Conservation (phyloP, 768 basidiomycete species). For the Calocera cornea region DNA sequence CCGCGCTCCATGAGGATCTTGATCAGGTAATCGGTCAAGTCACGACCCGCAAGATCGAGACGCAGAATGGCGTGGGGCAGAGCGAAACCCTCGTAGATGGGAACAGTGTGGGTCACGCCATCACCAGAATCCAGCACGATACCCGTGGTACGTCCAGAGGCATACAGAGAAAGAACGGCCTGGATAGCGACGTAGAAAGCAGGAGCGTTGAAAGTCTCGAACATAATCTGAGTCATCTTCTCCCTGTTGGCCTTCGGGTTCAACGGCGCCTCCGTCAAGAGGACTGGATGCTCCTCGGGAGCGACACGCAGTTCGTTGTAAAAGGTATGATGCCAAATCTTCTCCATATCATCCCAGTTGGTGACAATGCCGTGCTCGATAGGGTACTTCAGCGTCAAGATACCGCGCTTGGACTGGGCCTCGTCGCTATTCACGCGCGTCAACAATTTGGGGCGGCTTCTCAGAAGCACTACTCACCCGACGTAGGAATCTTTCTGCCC, state of each 20-base stretch:
- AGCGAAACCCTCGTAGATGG: slow-evolving; percentile 90
- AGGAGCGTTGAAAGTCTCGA: slow-evolving; percentile 62
- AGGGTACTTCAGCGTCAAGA: slow-evolving; percentile 83
- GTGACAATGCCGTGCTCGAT: slow-evolving; percentile 91
- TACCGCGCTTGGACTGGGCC: slow-evolving; percentile 89
- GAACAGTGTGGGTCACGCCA: slow-evolving; percentile 91
- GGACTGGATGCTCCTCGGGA: slow-evolving; percentile 83
- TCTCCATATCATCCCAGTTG: slow-evolving; percentile 99
- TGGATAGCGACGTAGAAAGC: slow-evolving; percentile 76
- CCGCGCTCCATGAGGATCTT: slow-evolving; percentile 84
- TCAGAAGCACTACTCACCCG: slow-evolving; percentile 42
- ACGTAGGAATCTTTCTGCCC: slow-evolving; percentile 94
- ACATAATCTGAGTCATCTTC: slow-evolving; percentile 88
- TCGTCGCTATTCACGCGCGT: slow-evolving; percentile 45
- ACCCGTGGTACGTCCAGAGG: slow-evolving; percentile 88
- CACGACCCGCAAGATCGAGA: slow-evolving; percentile 85
- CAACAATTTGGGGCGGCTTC: slow-evolving; percentile 10
- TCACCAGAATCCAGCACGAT: slow-evolving; percentile 92
- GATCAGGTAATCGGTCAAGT: slow-evolving; percentile 71
- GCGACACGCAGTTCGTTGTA: slow-evolving; percentile 92
- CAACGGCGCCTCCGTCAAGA: slow-evolving; percentile 81
- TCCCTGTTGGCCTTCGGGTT: slow-evolving; percentile 89
- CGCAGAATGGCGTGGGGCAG: slow-evolving; percentile 87
- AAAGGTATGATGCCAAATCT: slow-evolving; percentile 97
- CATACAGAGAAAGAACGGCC: slow-evolving; percentile 78